Conservation (phyloP, 306 rosid species). For the Rosa lucieae region DNA sequence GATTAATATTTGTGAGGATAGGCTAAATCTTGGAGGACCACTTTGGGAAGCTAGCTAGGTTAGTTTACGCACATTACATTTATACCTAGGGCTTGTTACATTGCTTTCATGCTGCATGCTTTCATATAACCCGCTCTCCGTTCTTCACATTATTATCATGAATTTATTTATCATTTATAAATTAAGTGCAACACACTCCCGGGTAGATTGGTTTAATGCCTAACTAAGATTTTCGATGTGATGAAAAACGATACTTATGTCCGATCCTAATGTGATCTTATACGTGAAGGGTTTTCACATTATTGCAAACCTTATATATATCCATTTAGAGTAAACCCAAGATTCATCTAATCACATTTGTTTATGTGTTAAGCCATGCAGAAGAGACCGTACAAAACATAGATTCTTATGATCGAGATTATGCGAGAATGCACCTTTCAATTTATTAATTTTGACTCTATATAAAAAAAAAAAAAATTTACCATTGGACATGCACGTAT, state of each 20-base stretch:
- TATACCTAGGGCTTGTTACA: conserved; percentile 5
- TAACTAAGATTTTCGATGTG: not conserved
- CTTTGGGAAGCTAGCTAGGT: conserved; percentile 2
- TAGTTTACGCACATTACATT: conserved; percentile 2
- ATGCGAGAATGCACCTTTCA: too few relatives aligned
- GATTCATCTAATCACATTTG: too few relatives aligned
- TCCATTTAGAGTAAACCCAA: too few relatives aligned
- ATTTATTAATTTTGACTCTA: too few relatives aligned
- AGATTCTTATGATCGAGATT: too few relatives aligned
- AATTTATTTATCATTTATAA: not conserved
- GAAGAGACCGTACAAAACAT: too few relatives aligned
- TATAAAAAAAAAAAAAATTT: too few relatives aligned
- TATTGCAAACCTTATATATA: too few relatives aligned
- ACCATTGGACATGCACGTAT: not conserved
- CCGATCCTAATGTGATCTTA: not conserved
- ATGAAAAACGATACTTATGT: too few relatives aligned
- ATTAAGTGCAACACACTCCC: not conserved
- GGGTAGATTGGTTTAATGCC: not conserved
- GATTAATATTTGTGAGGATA: not conserved
- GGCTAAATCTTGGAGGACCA: conserved; percentile 43
- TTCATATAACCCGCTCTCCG: not conserved
- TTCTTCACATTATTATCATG: not conserved
- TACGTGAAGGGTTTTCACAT: not conserved
- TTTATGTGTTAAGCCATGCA: too few relatives aligned
- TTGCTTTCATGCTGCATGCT: conserved; percentile 8